These are phyloP conservation scores for Bocquillonia castaneifolia DNA, from an alignment of 441 rosid species.

Conservation along the genomic window DNA sequence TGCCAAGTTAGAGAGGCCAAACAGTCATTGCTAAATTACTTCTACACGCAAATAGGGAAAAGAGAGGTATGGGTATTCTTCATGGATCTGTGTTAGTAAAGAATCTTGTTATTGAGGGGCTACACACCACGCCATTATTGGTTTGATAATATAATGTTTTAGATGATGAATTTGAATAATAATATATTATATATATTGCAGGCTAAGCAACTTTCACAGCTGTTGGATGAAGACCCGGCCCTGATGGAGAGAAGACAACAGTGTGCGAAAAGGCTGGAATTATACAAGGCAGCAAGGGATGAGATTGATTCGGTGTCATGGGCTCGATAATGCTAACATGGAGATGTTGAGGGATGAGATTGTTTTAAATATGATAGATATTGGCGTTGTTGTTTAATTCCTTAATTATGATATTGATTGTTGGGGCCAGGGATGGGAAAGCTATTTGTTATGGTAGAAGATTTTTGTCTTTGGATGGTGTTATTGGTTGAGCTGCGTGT, in stretches of 20 bases:
- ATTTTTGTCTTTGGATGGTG: too few species aligned
- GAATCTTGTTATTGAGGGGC: too few species aligned
- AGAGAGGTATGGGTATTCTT: conserved; percentile 44
- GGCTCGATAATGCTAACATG: conserved; percentile 43
- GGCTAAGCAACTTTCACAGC: conserved; percentile 62
- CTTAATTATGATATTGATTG: too few species aligned
- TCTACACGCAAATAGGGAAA: conserved; percentile 63
- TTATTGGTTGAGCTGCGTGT: too few species aligned
- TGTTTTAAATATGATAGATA: too few species aligned
- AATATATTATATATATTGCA: too few species aligned
- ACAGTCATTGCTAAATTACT: conserved; percentile 52
- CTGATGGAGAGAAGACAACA: conserved; percentile 82
- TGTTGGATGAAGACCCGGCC: conserved; percentile 89
- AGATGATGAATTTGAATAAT: too few species aligned
- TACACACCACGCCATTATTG: too few species aligned
- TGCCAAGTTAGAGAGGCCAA: conserved; percentile 88
- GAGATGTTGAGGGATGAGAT: too few species aligned
- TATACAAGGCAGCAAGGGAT: conserved; percentile 85
- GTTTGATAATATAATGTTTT: too few species aligned
- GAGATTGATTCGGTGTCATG: conserved; percentile 90
- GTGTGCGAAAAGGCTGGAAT: conserved; percentile 75
- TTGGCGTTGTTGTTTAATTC: neutral
- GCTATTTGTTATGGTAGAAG: too few species aligned
- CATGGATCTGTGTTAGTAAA: neutral
- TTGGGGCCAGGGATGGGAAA: too few species aligned